Percentiles rank a stretch among this genome's conserved stretches.
Evolutionary conservation across 306 rosid genomes (phyloP).

Genomic region (Leucaena leucocephala): DNA sequence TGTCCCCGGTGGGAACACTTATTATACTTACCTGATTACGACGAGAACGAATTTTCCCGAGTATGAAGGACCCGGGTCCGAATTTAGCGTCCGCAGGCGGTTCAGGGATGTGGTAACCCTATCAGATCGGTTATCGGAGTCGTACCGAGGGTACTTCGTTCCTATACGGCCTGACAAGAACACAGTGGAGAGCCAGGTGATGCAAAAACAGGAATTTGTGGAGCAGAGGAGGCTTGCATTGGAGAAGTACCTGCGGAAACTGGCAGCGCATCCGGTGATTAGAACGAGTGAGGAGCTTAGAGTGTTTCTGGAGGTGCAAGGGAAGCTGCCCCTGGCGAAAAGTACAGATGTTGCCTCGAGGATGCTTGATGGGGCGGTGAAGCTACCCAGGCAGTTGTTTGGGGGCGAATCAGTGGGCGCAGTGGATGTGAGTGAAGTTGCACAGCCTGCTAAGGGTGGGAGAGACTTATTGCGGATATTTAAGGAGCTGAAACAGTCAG

Average conservation of each 20-base stretch:
- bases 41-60: slow-evolving; percentile 72
- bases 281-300: slow-evolving; percentile 79
- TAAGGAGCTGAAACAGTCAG: slow-evolving; percentile 84
- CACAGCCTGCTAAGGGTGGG: slow-evolving; percentile 88
- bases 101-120: slow-evolving; percentile 86
- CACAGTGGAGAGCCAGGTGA: slow-evolving; percentile 93
- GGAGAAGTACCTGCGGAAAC: slow-evolving; percentile 81
- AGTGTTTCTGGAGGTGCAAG: slow-evolving; percentile 72
- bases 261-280: slow-evolving; percentile 80
- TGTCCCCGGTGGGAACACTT: slow-evolving; percentile 71
- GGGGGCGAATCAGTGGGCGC: slow-evolving; percentile 52
- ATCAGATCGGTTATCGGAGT: slow-evolving; percentile 78
- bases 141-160: slow-evolving; percentile 77
- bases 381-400: slow-evolving; percentile 75
- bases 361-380: slow-evolving; percentile 94
- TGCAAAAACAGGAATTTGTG: slow-evolving; percentile 93
- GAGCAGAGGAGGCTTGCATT: slow-evolving; percentile 88
- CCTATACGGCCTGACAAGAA: slow-evolving; percentile 95
- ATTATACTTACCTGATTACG: slow-evolving; percentile 72
- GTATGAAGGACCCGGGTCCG: slow-evolving; percentile 57
- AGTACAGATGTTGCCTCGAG: slow-evolving; percentile 78
- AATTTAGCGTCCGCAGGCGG: slow-evolving; percentile 72
- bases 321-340: slow-evolving; percentile 62
- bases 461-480: slow-evolving; percentile 88
- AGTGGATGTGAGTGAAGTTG: slow-evolving; percentile 62